Evolutionary conservation across 2,329 filamentous ascomycete genomes (phyloP).

Genomic region (Colletotrichum sp.): DNA sequence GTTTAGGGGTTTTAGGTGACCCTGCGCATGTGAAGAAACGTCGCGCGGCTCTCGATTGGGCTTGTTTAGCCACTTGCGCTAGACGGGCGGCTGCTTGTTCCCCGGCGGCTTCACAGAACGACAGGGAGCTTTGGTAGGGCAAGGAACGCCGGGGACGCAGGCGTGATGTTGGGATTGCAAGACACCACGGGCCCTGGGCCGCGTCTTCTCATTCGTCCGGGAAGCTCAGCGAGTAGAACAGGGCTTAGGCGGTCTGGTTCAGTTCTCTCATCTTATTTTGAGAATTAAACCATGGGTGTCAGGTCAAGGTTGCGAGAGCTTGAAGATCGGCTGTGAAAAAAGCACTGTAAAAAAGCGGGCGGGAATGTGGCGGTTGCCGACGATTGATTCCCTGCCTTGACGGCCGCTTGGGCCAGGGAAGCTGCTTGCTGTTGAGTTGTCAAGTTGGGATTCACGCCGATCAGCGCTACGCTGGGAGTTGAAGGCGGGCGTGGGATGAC

Average conservation of each 20-base stretch:
- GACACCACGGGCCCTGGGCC: neutral
- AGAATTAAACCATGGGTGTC: neutral
- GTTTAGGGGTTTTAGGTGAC: neutral
- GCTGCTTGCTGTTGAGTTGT: neutral
- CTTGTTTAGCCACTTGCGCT: neutral
- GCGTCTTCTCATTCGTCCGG: neutral
- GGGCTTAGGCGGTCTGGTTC: neutral
- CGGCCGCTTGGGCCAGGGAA: neutral
- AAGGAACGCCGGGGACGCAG: neutral
- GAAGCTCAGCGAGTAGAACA: neutral
- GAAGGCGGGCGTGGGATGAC: neutral
- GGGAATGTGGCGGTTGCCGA: neutral
- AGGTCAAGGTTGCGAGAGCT: neutral
- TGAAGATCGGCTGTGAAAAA: neutral
- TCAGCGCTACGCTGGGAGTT: neutral
- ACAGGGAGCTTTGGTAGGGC: neutral
- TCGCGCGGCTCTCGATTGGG: neutral
- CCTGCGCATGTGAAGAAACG: constrained; percentile 8
- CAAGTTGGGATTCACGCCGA: neutral
- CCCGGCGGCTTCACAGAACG: neutral
- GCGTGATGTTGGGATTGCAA: neutral
- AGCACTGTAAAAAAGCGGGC: neutral
- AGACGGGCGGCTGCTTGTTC: neutral
- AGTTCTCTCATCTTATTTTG: neutral
- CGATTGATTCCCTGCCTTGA: neutral